Evolutionary conservation across 495 filamentous ascomycete species (phyloP).

Genomic region (Xylaria longipes): DNA sequence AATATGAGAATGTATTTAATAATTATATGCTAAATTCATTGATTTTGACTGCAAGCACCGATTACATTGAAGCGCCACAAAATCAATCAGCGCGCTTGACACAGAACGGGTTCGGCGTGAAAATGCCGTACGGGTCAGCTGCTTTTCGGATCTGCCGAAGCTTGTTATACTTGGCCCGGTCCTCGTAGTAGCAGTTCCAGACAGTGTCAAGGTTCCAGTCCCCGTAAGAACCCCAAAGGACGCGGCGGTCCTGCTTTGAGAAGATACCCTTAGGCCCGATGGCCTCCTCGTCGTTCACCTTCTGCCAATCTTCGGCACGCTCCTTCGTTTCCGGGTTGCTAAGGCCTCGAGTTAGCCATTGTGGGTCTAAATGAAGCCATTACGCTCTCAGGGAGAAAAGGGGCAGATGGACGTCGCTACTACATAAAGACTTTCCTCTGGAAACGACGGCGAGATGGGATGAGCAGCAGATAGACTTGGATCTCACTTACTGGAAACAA

Average conservation of each 20-base stretch:
- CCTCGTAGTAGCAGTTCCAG: constrained; percentile 48
- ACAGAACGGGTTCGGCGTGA: constrained; percentile 46
- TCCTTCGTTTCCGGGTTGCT: constrained; percentile 31
- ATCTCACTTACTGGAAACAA: constrained; percentile 42
- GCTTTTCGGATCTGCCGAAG: constrained; percentile 41
- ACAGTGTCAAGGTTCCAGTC: constrained; percentile 41
- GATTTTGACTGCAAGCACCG: background rate
- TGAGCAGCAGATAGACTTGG: background rate
- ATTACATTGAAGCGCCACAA: background rate
- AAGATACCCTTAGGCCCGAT: constrained; percentile 44
- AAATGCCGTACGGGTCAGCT: constrained; percentile 45
- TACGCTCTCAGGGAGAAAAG: too few species aligned
- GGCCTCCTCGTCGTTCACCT: constrained; percentile 42
- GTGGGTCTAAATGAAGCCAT: background rate
- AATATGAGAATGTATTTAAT: background rate
- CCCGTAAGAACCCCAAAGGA: constrained; percentile 50
- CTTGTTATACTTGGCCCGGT: constrained; percentile 47
- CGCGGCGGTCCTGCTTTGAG: constrained; percentile 45
- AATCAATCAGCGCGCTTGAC: constrained; percentile 39
- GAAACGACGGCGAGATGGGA: background rate
- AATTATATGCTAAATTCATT: too few species aligned
- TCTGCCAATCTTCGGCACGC: constrained; percentile 47
- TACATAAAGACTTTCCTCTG: background rate
- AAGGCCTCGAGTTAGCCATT: background rate
- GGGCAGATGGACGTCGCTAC: background rate